A percentile compares a stretch with the other conserved stretches of the same genome.
These are phyloP conservation scores for Calocybe cyanea DNA, from an alignment of 768 basidiomycete genomes.

Conservation along the genomic window DNA sequence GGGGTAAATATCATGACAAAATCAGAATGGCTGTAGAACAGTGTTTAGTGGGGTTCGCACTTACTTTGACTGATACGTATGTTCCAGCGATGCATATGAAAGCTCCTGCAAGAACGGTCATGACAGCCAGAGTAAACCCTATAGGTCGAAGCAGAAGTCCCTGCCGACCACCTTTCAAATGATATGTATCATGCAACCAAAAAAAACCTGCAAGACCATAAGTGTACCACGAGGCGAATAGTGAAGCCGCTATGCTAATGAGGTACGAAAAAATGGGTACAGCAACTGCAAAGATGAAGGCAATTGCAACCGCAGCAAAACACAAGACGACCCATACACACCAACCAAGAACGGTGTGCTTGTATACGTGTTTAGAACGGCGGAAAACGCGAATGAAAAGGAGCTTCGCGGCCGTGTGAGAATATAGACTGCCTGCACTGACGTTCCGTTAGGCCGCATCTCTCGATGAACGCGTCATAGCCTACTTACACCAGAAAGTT, in stretches of 20 bases:
- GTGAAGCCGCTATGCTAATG: conserved; percentile 47
- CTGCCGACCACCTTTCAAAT: conserved; percentile 33
- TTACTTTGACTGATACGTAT: conserved; percentile 48
- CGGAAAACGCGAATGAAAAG: conserved; percentile 51
- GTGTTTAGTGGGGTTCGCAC: conserved; percentile 1
- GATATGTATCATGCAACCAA: conserved; percentile 47
- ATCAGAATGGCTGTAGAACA: not conserved
- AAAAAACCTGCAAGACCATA: conserved; percentile 53
- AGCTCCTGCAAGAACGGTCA: conserved; percentile 43
- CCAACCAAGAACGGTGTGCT: conserved; percentile 50
- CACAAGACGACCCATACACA: conserved; percentile 42
- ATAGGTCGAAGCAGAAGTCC: conserved; percentile 28
- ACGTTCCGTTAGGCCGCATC: not conserved
- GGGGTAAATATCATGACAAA: not conserved
- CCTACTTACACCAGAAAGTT: conserved; percentile 47
- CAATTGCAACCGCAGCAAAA: conserved; percentile 32
- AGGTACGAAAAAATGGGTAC: conserved; percentile 56
- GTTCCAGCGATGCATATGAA: conserved; percentile 53
- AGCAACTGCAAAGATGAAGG: conserved; percentile 44
- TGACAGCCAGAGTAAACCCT: conserved; percentile 31
- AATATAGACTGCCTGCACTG: conserved; percentile 43
- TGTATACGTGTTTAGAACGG: conserved; percentile 42
- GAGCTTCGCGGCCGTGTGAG: conserved; percentile 52
- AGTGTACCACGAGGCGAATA: conserved; percentile 60
- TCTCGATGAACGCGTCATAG: not conserved